Base-by-base conservation (phyloP, 352 stramenopile species). In the Pythium brassicae region DNA sequence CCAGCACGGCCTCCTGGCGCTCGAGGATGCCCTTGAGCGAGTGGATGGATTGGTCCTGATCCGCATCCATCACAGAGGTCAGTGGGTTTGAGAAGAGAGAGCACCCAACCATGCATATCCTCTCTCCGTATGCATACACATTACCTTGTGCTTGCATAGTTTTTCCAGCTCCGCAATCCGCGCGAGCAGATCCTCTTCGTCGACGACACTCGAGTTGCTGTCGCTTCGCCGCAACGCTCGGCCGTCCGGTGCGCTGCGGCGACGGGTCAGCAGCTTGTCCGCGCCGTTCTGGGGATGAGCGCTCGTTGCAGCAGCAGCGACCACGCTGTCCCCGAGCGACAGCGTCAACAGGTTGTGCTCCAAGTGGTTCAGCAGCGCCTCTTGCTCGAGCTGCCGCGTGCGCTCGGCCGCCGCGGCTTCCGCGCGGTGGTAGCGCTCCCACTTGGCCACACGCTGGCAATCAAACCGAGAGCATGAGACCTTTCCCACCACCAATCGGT, bases 101-200 rank as follows among this genome's bases (percentile, higher is more conserved):
- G n/a, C n/a, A n/a, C 46, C 9, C 48, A 34, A 4, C 29, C 8
- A 7, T 20, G 20, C 20, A 12, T n/a, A 26, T 15, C 12, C 17
- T n/a, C 17, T 42, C 35, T 9, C 19, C 17, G 4, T 19, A 23
- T 34, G 35, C 19, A 5, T 39, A 51, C 10, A 9, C 50, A 61
- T 25, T 11, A 88, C 80, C 71, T 92, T 94, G 46, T 91, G 80
- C 47, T 88, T 89, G 68, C 70, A 80, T 10, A 70, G 60, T 60
- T 82, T 83, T 65, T 91, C 77, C 20, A 94, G 60, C 40, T 94
- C 83, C 8, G 68, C 67, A n/a, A 89, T 62, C 5, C 72, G 72
- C 32, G 66, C 61, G 37, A 65, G 53, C 22, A 65, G 53, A 0
- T 61, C 58, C 26, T 74, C 69, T 6, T 63, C 50, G 15, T 59